These are phyloP conservation scores for Paramecium biaurelia DNA, from an alignment of 73 alveolate species.

Conservation along the genomic window DNA sequence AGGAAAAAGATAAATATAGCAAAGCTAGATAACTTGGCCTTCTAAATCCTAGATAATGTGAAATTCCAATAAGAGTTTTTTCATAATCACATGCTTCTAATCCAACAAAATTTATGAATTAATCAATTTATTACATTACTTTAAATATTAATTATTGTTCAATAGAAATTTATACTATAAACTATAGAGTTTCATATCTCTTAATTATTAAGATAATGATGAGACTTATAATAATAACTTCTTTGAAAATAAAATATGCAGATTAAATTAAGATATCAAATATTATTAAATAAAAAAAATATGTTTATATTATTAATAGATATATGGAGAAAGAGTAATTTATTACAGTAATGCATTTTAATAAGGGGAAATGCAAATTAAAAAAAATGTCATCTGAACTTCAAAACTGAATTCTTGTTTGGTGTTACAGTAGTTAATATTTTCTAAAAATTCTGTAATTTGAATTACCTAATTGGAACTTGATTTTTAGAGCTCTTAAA, in stretches of 20 bases:
- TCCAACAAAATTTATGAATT: constrained; percentile 4
- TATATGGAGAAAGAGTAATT: not conserved
- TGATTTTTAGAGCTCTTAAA: constrained; percentile 5
- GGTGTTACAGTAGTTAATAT: not conserved
- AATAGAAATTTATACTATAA: not conserved
- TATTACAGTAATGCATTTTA: not conserved
- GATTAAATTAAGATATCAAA: not conserved
- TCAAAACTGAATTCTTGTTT: constrained; percentile 22
- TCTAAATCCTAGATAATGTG: not conserved
- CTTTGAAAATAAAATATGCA: not conserved
- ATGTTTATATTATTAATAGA: not conserved
- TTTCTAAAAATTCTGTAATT: not conserved
- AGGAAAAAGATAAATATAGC: not conserved
- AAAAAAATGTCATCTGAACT: constrained; percentile 17
- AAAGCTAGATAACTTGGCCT: constrained; percentile 5
- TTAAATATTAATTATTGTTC: not conserved
- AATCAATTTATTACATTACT: not conserved
- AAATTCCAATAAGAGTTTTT: not conserved
- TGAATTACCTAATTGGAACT: constrained; percentile 27
- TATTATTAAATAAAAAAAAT: not conserved
- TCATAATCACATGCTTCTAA: not conserved
- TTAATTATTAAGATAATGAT: not conserved
- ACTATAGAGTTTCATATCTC: not conserved
- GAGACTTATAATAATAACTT: not conserved
- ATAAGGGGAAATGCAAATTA: not conserved